Evolutionary conservation across 371 early-diverging fungal species (phyloP).

Genomic region (Mortierella sp.): DNA sequence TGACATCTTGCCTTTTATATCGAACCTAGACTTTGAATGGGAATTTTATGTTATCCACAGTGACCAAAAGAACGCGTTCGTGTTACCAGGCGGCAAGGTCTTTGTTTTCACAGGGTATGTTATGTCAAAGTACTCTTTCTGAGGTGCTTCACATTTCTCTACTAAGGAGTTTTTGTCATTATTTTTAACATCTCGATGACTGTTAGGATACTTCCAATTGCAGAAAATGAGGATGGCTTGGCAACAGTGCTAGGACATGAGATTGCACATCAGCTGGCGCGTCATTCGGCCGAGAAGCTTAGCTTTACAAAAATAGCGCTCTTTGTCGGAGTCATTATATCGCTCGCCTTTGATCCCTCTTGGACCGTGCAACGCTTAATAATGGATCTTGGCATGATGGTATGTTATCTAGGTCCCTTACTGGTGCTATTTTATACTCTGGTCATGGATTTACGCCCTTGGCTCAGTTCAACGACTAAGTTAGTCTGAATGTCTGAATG

Average conservation of each 20-base stretch:
- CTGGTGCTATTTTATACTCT: neutral
- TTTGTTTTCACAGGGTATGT: constrained; percentile 86
- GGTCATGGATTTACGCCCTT: neutral
- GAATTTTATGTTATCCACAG: constrained; percentile 86
- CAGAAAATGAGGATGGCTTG: constrained; percentile 87
- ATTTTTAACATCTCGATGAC: neutral
- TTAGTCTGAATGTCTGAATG: neutral
- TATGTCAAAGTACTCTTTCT: no score
- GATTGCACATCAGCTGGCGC: constrained; percentile 86
- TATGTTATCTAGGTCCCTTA: constrained; percentile 1
- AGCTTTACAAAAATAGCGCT: constrained; percentile 77
- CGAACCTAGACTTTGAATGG: constrained; percentile 68
- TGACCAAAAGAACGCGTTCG: constrained; percentile 91
- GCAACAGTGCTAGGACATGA: constrained; percentile 95
- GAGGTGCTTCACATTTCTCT: neutral
- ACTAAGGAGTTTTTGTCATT: neutral
- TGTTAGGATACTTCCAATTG: constrained; percentile 83
- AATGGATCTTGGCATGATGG: constrained; percentile 54
- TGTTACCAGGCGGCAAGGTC: constrained; percentile 93
- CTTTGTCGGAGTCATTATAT: constrained; percentile 62
- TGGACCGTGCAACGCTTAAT: constrained; percentile 29
- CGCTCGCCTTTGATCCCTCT: constrained; percentile 62
- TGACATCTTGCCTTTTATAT: neutral
- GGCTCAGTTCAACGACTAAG: neutral
- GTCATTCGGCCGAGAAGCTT: constrained; percentile 87